Evolutionary conservation across 1,284 basidiomycete species (phyloP).

Genomic region (Tausonia pullulans): DNA sequence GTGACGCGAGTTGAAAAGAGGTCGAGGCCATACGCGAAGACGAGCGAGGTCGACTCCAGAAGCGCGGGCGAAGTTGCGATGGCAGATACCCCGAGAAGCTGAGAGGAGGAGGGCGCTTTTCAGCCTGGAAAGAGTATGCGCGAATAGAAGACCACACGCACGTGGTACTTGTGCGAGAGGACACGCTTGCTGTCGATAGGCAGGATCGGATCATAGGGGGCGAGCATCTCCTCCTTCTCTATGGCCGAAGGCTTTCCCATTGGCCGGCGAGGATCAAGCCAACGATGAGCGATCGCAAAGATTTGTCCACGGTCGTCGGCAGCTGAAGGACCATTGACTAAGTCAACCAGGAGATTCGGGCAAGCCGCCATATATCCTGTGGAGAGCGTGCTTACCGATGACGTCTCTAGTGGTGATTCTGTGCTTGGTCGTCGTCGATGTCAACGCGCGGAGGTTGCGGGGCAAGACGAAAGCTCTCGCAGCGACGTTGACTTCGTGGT

Average conservation of each 20-base stretch:
- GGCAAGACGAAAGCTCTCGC: slow-evolving; percentile 64
- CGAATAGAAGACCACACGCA: slow-evolving; percentile 29
- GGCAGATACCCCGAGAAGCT: slow-evolving; percentile 55
- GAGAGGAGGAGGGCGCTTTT: slow-evolving; percentile 8
- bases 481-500: slow-evolving; percentile 44
- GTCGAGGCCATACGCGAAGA: slow-evolving; percentile 77
- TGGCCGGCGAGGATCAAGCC: slow-evolving; percentile 77
- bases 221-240: slow-evolving; percentile 75
- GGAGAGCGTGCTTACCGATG: slow-evolving; percentile 45
- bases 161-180: slow-evolving; percentile 67
- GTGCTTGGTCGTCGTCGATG: slow-evolving; percentile 68
- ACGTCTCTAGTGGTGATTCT: slow-evolving; percentile 81
- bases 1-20: slow-evolving; percentile 66
- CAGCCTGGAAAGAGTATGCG: no score
- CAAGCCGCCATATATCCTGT: background rate
- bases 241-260: slow-evolving; percentile 59
- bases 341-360: no score
- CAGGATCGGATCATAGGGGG: slow-evolving; percentile 72
- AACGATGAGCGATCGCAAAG: slow-evolving; percentile 56
- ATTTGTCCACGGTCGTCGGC: slow-evolving; percentile 66
- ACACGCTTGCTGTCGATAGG: slow-evolving; percentile 60
- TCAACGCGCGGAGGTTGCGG: slow-evolving; percentile 53
- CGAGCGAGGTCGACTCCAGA: slow-evolving; percentile 83
- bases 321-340: slow-evolving; percentile 39
- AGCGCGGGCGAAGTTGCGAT: slow-evolving; percentile 69